These are phyloP conservation scores for Spathaspora arborariae DNA, from an alignment of 805 yeast species.

Conservation along the genomic window DNA sequence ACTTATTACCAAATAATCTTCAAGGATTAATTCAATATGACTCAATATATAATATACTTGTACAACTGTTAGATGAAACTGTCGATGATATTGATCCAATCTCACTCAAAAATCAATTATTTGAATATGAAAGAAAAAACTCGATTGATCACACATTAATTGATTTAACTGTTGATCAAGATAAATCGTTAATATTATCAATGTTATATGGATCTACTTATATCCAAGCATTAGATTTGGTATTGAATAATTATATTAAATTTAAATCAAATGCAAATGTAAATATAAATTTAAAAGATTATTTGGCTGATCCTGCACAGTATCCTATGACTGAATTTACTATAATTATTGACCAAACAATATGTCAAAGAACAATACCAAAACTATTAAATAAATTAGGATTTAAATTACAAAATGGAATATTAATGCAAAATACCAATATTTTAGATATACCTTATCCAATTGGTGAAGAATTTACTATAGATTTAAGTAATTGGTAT, in stretches of 20 bases:
- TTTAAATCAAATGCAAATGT: background rate
- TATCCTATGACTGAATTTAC: background rate
- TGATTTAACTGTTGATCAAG: slow-evolving; percentile 11
- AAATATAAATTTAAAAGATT: background rate
- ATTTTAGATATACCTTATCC: background rate
- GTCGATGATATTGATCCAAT: background rate
- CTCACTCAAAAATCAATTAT: slow-evolving; percentile 1
- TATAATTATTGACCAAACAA: background rate
- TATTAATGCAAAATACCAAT: background rate
- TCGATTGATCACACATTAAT: background rate
- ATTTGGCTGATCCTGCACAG: background rate
- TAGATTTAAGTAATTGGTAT: slow-evolving; percentile 26
- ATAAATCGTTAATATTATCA: slow-evolving; percentile 15
- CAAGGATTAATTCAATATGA: slow-evolving; percentile 2
- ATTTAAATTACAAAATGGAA: background rate
- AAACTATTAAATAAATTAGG: slow-evolving; percentile 5
- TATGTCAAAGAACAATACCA: background rate
- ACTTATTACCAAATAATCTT: background rate
- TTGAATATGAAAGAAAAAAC: background rate
- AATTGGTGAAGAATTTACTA: background rate
- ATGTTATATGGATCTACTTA: slow-evolving; percentile 17
- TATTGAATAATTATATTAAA: slow-evolving; percentile 1
- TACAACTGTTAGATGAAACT: slow-evolving; percentile 1
- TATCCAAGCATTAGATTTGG: slow-evolving; percentile 14
- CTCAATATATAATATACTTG: slow-evolving; percentile 5